Conservation (phyloP, 495 filamentous ascomycete genomes). For the Penicillium mononematosum region DNA sequence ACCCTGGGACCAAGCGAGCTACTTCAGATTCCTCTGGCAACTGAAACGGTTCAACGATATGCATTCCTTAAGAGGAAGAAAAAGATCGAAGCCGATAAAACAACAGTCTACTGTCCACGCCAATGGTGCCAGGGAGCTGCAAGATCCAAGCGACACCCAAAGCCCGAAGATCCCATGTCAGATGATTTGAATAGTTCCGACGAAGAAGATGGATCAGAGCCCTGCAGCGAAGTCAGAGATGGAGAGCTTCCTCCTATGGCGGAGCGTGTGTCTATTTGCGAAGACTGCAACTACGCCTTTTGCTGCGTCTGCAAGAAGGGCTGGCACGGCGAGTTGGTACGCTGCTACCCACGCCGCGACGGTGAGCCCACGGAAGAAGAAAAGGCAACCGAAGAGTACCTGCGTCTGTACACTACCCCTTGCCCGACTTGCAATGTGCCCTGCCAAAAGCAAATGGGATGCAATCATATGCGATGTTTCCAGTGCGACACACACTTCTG, state of each 20-base stretch:
- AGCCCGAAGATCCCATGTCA: constrained; percentile 54
- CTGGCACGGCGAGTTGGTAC: constrained; percentile 86
- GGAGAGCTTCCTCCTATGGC: constrained; percentile 38
- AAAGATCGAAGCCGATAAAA: constrained; percentile 84
- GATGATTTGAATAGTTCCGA: constrained; percentile 51
- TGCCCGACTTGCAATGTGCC: constrained; percentile 90
- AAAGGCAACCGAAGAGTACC: constrained; percentile 76
- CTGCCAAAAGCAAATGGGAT: constrained; percentile 86
- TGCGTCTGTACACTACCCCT: constrained; percentile 73
- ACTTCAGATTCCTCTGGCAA: constrained; percentile 74
- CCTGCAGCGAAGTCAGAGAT: constrained; percentile 21
- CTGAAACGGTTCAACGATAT: constrained; percentile 77
- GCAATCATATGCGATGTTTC: constrained; percentile 97
- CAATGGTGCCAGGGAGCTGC: constrained; percentile 94
- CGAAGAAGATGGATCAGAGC: constrained; percentile 39
- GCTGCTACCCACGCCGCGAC: constrained; percentile 57
- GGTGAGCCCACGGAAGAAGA: constrained; percentile 75
- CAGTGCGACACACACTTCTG: constrained; percentile 91
- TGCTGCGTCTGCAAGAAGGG: constrained; percentile 70
- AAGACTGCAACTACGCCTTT: constrained; percentile 89
- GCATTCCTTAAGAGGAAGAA: constrained; percentile 87
- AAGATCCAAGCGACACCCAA: constrained; percentile 73
- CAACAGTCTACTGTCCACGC: constrained; percentile 90
- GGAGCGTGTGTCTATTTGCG: constrained; percentile 77
- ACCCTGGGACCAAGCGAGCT: constrained; percentile 85